These are phyloP conservation scores for Phialocephala sp. DNA, from an alignment of 2,329 filamentous ascomycete genomes.

Conservation along the genomic window DNA sequence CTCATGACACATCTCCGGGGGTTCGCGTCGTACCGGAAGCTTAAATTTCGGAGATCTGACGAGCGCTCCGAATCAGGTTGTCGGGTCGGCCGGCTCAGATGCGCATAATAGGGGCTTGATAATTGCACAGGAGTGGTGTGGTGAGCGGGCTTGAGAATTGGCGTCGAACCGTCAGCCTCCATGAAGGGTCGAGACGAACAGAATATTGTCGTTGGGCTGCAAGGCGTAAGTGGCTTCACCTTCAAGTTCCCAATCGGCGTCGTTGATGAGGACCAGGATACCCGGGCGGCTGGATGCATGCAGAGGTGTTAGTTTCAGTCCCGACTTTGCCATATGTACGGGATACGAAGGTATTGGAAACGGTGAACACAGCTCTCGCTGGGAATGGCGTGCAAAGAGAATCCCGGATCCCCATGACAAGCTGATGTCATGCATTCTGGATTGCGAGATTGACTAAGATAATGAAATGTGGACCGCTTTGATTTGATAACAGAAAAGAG, in stretches of 20 bases:
- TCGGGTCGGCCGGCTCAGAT: constrained; percentile 18
- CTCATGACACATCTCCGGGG: constrained; percentile 10
- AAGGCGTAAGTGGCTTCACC: constrained; percentile 91
- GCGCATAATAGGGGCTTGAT: constrained; percentile 21
- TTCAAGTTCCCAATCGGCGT: constrained; percentile 97
- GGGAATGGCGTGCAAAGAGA: background rate
- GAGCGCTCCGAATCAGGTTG: constrained; percentile 17
- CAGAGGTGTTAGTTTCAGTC: background rate
- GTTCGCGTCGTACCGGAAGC: constrained; percentile 10
- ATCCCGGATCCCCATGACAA: constrained; percentile 21
- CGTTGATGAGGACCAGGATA: constrained; percentile 95
- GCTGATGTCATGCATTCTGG: constrained; percentile 18
- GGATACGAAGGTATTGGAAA: background rate
- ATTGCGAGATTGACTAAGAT: constrained; percentile 15
- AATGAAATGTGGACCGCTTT: constrained; percentile 30
- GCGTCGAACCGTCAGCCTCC: constrained; percentile 67
- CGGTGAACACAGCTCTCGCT: constrained; percentile 5
- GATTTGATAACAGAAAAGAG: constrained; percentile 27
- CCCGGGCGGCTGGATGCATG: constrained; percentile 75
- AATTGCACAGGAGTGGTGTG: constrained; percentile 18
- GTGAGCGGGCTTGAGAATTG: constrained; percentile 16
- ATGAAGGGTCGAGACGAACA: constrained; percentile 96
- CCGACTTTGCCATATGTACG: background rate
- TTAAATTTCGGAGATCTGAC: constrained; percentile 25
- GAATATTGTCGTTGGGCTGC: constrained; percentile 80